These are phyloP conservation scores for Hapsidospora chrysogenum DNA, from an alignment of 495 filamentous ascomycete genomes.

Conservation along the genomic window DNA sequence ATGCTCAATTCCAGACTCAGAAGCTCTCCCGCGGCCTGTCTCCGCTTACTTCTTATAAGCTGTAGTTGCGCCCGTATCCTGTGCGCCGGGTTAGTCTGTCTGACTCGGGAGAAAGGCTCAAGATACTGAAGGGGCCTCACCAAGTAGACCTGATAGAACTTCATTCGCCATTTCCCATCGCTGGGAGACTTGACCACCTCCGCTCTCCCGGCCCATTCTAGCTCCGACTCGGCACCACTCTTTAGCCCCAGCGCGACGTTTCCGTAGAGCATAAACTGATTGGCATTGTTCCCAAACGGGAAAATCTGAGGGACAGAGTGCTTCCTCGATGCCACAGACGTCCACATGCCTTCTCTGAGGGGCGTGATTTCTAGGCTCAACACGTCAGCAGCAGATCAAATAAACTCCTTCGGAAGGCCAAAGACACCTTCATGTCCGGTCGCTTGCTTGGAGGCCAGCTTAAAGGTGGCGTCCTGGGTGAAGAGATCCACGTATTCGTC, in stretches of 20 bases:
- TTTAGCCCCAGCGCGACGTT: conserved; percentile 39
- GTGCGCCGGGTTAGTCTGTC: no score
- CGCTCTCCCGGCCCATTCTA: conserved; percentile 39
- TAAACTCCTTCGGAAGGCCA: not conserved
- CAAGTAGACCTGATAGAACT: conserved; percentile 51
- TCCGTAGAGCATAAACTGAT: conserved; percentile 47
- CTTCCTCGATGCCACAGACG: conserved; percentile 29
- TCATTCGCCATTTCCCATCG: conserved; percentile 32
- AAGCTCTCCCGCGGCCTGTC: no score
- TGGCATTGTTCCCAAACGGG: conserved; percentile 15
- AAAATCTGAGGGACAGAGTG: conserved; percentile 36
- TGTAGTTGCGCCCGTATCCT: no score
- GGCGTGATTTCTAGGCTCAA: conserved; percentile 30
- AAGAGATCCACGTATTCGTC: conserved; percentile 38
- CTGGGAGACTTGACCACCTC: conserved; percentile 26
- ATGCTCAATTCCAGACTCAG: no score
- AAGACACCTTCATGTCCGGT: conserved; percentile 32
- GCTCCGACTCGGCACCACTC: conserved; percentile 23
- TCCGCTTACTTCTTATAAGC: no score
- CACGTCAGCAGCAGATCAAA: not conserved
- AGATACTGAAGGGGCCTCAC: conserved; percentile 21
- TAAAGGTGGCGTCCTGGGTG: conserved; percentile 35
- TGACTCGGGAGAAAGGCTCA: not conserved
- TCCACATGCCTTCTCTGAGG: conserved; percentile 40
- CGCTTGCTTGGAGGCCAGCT: conserved; percentile 36